These are phyloP conservation scores for Castanea mollissima DNA, from an alignment of 306 rosid genomes.

Conservation along the genomic window DNA sequence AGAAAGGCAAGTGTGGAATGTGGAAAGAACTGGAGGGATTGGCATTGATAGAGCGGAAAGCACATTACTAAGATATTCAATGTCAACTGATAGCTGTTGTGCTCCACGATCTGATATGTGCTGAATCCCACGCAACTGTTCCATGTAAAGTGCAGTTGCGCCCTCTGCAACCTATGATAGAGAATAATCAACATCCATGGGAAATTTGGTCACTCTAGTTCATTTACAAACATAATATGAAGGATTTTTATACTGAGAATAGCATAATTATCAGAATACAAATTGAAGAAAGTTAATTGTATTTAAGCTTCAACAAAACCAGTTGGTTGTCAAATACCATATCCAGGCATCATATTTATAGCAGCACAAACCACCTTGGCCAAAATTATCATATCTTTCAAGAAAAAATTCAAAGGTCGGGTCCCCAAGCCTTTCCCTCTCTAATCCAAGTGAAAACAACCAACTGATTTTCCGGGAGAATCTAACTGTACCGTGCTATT, in stretches of 20 bases:
- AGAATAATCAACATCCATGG: neutral
- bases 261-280: neutral
- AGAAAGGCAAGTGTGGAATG: conserved; percentile 80
- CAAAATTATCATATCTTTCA: neutral
- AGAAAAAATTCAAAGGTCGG: neutral
- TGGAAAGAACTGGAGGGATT: conserved; percentile 67
- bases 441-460: neutral
- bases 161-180: conserved; percentile 88
- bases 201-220: neutral
- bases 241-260: neutral
- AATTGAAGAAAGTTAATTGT: neutral
- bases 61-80: conserved; percentile 90
- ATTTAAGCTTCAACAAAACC: neutral
- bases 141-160: conserved; percentile 91
- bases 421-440: neutral
- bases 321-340: neutral
- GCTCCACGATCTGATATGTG: conserved; percentile 88
- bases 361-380: neutral
- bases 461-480: neutral
- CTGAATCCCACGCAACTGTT: conserved; percentile 85
- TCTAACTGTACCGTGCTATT: neutral
- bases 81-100: conserved; percentile 84
- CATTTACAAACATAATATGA: neutral
- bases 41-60: conserved; percentile 94
- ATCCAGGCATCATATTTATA: neutral